Evolutionary conservation across 2,329 filamentous ascomycete genomes (phyloP), one percentile per base, ranked within the genome.

Genomic region (Huntiella bhutanensis): DNA sequence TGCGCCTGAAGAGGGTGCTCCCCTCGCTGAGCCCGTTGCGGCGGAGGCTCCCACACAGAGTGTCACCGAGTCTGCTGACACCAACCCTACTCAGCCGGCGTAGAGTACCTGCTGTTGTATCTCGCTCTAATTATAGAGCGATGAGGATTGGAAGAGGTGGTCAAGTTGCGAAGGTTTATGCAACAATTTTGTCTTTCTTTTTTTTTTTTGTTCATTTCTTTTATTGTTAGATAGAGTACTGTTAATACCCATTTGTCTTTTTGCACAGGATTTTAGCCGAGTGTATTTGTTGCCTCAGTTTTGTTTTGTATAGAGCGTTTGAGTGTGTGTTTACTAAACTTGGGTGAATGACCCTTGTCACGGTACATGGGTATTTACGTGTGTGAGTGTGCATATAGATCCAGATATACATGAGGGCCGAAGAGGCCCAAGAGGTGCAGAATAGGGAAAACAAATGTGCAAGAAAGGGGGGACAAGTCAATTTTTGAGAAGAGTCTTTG

Each of bases 11-110:
- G 7, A 11, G 17, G 36, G 28, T 8, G 15, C 45, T 12, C 38
- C 50, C 33, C 43, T 32, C 15, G 13, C 41, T 28, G 46, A 47
- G 36, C 7, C 22, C 5, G 41, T 44, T 17, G 42, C 33, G 7
- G 43, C 34, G 13, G 53, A 52, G 45, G 19, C 46, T 43, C 28
- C 41, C 4, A 36, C n/a, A 12, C 32, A 52, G 45, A 43, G 49
- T 47, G 41, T 45, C 43, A 47, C 52, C 40, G 47, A 41, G 22
- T 47, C 41, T 28, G 11, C 40, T 32, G 40, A 32, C 16, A 37
- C 35, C 35, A 37, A 37, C 35, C 8, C 35, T 37, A 37, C 35
- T 15, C 37, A 13, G 37, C 37, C 13, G 10, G 10, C 13, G 19
- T 16, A 11, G 13, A 13, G 37, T 16, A 38, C 19, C 37, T 48